Evolutionary conservation across 2,329 filamentous ascomycete species (phyloP), one percentile per base, ranked within the genome.

Genomic region (Colletotrichum theobromicola): DNA sequence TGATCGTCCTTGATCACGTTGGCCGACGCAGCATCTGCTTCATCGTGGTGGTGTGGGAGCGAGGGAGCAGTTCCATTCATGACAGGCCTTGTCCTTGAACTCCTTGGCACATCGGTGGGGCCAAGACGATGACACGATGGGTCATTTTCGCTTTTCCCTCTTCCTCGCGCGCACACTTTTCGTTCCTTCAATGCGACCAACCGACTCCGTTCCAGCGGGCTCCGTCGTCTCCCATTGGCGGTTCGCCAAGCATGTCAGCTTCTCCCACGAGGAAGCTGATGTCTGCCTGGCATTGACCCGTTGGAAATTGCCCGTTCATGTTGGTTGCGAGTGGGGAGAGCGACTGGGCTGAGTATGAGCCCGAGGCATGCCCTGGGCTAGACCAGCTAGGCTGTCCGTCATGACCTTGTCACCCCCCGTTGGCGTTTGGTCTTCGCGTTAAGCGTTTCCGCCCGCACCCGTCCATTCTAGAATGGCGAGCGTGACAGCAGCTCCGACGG

Each of bases 231-330:
- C 58, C 21, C 24, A 42, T 35, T 62, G n/a, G 58, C n/a, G 18
- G 58, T 35, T 21, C 13, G n/a, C 18, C 53, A 7, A n/a, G 30
- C 34, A 42, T 26, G 57, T 35, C 15, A 55, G 30, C 55, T 8
- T 30, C 28, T 37, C 32, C 32, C 28, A 24, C 42, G 42, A 50
- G 67, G 55, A n/a, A 18, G n/a, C 26, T 21, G 57, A 32, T 60
- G 34, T 37, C n/a, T 70, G 67, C 71, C 58, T 32, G 60, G 67
- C 67, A 66, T 74, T 74, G 53, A 50, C 32, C 24, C 50, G 50
- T 53, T 64, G 60, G 42, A 37, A 66, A 70, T 72, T 64, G n/a
- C 62, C 21, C 42, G 42, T 50, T 50, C 42, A 21, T 64, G 62
- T 32, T 64, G 37, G 35, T 32, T 64, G 15, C 21, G 26, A 46